Percentiles rank a stretch among this genome's conserved stretches.
Evolutionary conservation across 176 grass and related monocot genomes (phyloP).

Genomic region (Rhipidocladum racemiflorum): DNA sequence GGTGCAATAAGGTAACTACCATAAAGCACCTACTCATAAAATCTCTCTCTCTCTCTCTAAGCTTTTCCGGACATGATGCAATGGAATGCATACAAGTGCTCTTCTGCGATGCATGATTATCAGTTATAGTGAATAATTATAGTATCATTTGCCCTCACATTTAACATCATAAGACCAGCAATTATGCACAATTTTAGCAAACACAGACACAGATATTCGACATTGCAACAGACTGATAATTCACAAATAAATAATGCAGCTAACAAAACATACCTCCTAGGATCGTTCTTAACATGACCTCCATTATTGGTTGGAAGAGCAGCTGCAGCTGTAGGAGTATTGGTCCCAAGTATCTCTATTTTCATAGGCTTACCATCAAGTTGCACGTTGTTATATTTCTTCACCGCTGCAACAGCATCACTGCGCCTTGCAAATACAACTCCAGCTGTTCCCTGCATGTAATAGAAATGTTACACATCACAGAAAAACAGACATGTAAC

Average conservation of each 20-base stretch:
- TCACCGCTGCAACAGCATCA: slow-evolving; percentile 73
- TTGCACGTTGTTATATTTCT: slow-evolving; percentile 93
- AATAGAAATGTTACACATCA: slow-evolving; percentile 1
- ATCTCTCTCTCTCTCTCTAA: not conserved
- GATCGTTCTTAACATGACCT: slow-evolving; percentile 33
- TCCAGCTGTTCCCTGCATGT: slow-evolving; percentile 82
- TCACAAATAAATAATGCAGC: not conserved
- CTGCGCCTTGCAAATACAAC: slow-evolving; percentile 79
- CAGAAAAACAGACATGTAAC: not conserved
- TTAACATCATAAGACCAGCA: not conserved
- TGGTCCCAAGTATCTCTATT: slow-evolving; percentile 87
- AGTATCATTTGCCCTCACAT: not conserved
- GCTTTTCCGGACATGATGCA: not conserved
- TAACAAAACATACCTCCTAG: slow-evolving; percentile 52
- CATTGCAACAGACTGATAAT: not conserved
- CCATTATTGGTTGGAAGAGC: slow-evolving; percentile 45
- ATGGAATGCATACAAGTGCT: not conserved
- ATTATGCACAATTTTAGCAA: not conserved
- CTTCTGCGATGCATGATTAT: not conserved
- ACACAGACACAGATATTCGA: not conserved
- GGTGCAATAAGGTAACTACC: not conserved
- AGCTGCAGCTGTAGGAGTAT: slow-evolving; percentile 56
- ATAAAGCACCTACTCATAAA: not conserved
- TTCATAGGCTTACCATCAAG: slow-evolving; percentile 99
- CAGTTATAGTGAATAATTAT: not conserved